phyloP scores from a whole-genome alignment of 768 basidiomycete species.

The Botryobasidium botryosum region DNA sequence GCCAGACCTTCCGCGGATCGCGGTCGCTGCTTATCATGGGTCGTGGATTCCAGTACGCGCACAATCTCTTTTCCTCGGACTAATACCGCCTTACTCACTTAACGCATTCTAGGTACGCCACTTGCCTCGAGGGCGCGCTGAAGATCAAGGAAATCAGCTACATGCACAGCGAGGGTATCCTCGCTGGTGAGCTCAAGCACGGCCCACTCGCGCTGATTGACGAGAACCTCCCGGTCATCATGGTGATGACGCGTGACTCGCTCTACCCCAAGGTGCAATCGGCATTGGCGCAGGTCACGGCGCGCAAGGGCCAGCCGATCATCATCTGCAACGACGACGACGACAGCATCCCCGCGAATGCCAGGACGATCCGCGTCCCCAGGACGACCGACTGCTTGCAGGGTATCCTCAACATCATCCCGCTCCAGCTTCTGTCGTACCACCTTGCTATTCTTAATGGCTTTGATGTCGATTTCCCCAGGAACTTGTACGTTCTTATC shows the following conservation, averaged over 20 bases:
- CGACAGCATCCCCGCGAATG: constrained; percentile 49
- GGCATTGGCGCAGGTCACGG: constrained; percentile 92
- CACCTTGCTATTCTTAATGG: constrained; percentile 92
- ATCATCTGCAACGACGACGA: constrained; percentile 93
- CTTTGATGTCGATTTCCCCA: constrained; percentile 95
- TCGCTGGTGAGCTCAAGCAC: constrained; percentile 97
- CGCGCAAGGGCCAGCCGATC: constrained; percentile 89
- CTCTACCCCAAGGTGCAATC: constrained; percentile 96
- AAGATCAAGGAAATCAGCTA: constrained; percentile 99
- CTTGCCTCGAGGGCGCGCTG: constrained; percentile 92
- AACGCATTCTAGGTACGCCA: constrained; percentile 47
- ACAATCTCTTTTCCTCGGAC: background rate
- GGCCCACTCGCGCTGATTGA: constrained; percentile 95
- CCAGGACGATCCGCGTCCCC: constrained; percentile 86
- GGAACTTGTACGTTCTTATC: constrained; percentile 61
- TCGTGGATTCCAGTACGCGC: constrained; percentile 78
- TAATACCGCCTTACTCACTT: constrained; percentile 6
- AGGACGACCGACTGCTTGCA: constrained; percentile 89
- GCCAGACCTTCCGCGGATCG: constrained; percentile 55
- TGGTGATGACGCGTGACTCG: constrained; percentile 98
- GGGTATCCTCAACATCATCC: constrained; percentile 91
- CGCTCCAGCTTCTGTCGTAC: constrained; percentile 88
- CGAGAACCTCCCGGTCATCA: constrained; percentile 97
- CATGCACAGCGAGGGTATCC: constrained; percentile 43
- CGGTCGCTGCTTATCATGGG: constrained; percentile 93